A percentile compares a stretch with the other conserved stretches of the same genome.
phyloP scores from a whole-genome alignment of 2,329 filamentous ascomycete genomes.

The Xylariaceae sp. region DNA sequence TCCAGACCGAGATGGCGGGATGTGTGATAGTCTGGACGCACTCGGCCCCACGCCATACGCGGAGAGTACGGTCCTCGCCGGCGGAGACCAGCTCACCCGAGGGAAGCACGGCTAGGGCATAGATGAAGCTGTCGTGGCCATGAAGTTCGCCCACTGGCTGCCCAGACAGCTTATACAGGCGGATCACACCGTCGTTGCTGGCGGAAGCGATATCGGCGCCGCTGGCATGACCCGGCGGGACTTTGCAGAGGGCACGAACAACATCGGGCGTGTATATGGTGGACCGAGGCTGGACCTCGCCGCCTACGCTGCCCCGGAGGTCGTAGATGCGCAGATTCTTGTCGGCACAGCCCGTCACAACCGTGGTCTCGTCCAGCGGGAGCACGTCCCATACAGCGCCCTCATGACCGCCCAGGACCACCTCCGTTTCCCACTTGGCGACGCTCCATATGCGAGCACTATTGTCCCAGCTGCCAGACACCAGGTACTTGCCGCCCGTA shows the following conservation, averaged over 20 bases:
- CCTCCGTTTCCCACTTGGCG: constrained; percentile 74
- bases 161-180: constrained; percentile 79
- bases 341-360: constrained; percentile 91
- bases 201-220: constrained; percentile 92
- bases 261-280: constrained; percentile 66
- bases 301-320: constrained; percentile 51
- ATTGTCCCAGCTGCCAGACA: constrained; percentile 92
- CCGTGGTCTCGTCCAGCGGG: constrained; percentile 67
- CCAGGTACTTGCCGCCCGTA: constrained; percentile 62
- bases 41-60: constrained; percentile 74
- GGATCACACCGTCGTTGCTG: constrained; percentile 83
- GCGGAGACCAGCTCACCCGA: constrained; percentile 84
- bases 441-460: constrained; percentile 81
- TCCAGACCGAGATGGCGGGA: constrained; percentile 94
- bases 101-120: constrained; percentile 69
- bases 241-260: constrained; percentile 76
- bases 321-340: constrained; percentile 81
- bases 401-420: constrained; percentile 66
- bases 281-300: constrained; percentile 43
- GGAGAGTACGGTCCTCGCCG: constrained; percentile 88
- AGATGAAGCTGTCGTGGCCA: constrained; percentile 93
- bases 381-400: constrained; percentile 84
- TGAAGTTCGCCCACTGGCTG: constrained; percentile 67
- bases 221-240: constrained; percentile 68
- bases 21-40: constrained; percentile 96